Evolutionary conservation across 2,329 filamentous ascomycete species (phyloP).

Genomic region (Colletotrichum tropicicola): DNA sequence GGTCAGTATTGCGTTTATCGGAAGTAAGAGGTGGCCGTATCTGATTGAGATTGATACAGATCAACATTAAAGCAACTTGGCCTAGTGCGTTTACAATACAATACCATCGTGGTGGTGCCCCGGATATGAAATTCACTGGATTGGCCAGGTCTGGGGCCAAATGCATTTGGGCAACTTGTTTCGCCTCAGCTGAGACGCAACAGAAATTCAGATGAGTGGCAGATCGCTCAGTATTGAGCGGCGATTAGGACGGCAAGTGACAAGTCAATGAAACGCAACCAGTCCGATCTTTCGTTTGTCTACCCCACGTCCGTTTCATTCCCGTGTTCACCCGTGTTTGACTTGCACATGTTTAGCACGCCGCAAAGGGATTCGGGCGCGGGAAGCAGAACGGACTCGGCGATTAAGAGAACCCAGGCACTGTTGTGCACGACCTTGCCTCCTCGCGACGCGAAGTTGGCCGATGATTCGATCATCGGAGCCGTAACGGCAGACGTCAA

Average conservation of each 20-base stretch:
- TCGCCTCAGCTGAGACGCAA: constrained; percentile 8
- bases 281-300: background rate
- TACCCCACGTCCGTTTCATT: background rate
- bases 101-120: no score
- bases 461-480: background rate
- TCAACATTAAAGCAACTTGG: no score
- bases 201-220: constrained; percentile 3
- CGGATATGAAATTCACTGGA: no score
- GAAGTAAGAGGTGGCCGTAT: no score
- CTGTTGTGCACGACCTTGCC: constrained; percentile 15
- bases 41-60: no score
- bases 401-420: background rate
- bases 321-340: background rate
- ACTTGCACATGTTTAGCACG: background rate
- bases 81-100: no score
- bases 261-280: constrained; percentile 11
- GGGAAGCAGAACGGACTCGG: background rate
- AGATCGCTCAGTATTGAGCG: background rate
- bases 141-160: no score
- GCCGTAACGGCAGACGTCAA: constrained; percentile 6
- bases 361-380: background rate
- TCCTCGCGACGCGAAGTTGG: constrained; percentile 20
- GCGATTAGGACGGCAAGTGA: background rate
- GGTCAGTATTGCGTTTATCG: no score
- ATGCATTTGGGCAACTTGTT: background rate